Conservation (phyloP, 345 rosid species). For the Noccaea bulbosa region DNA sequence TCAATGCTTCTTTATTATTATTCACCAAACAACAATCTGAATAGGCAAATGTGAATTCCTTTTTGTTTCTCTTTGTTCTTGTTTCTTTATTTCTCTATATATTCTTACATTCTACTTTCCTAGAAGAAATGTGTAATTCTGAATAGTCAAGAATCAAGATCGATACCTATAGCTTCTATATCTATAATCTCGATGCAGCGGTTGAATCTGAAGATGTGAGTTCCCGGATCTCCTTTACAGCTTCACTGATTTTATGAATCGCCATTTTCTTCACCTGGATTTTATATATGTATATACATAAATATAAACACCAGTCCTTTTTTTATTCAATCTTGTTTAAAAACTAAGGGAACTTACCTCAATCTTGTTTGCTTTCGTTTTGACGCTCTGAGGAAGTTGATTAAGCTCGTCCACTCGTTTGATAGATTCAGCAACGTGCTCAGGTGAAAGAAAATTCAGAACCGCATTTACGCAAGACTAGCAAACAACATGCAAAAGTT, state of each 20-base stretch:
- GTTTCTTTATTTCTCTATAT: slow-evolving; percentile 34
- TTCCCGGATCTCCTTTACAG: slow-evolving; percentile 77
- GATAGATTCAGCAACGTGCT: slow-evolving; percentile 67
- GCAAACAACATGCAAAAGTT: slow-evolving; percentile 22
- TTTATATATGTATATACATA: slow-evolving; percentile 1
- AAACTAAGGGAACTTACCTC: slow-evolving; percentile 59
- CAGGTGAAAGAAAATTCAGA: slow-evolving; percentile 86
- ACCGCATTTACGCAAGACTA: slow-evolving; percentile 94
- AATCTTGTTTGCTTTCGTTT: slow-evolving; percentile 62
- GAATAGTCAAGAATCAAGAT: slow-evolving; percentile 40
- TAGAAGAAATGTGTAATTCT: slow-evolving; percentile 21
- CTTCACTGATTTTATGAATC: slow-evolving; percentile 59
- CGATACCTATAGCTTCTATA: slow-evolving; percentile 34
- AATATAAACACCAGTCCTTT: slow-evolving; percentile 15
- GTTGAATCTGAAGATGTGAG: slow-evolving; percentile 53
- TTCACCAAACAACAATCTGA: slow-evolving; percentile 27
- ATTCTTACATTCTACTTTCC: slow-evolving; percentile 27
- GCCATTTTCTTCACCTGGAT: slow-evolving; percentile 91
- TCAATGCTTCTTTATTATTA: slow-evolving; percentile 29
- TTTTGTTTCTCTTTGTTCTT: slow-evolving; percentile 30
- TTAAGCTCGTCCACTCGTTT: slow-evolving; percentile 69
- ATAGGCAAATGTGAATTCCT: slow-evolving; percentile 18
- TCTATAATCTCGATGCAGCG: slow-evolving; percentile 34
- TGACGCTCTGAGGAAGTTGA: slow-evolving; percentile 69
- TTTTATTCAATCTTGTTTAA: slow-evolving; percentile 55